Percentiles rank a stretch among this genome's conserved stretches.
These are phyloP conservation scores for Mycogone perniciosa DNA, from an alignment of 2,329 filamentous ascomycete genomes.

Conservation along the genomic window DNA sequence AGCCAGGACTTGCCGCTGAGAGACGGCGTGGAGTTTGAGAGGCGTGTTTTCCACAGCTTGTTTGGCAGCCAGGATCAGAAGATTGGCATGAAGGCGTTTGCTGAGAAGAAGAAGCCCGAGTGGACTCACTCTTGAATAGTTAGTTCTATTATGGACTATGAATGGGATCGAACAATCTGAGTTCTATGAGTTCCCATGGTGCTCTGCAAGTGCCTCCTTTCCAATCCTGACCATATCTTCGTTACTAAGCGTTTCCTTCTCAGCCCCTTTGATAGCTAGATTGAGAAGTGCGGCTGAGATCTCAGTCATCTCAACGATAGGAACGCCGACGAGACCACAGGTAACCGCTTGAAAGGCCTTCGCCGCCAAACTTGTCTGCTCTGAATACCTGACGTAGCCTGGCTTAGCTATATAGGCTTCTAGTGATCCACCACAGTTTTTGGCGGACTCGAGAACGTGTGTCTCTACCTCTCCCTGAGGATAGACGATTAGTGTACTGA, in stretches of 20 bases:
- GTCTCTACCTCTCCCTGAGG: slow-evolving; percentile 8
- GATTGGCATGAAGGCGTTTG: slow-evolving; percentile 93
- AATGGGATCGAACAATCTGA: neutral
- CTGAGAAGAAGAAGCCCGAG: slow-evolving; percentile 86
- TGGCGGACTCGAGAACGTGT: slow-evolving; percentile 4
- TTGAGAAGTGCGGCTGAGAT: slow-evolving; percentile 4
- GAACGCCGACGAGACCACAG: neutral
- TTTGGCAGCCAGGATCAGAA: slow-evolving; percentile 97
- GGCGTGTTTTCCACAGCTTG: slow-evolving; percentile 83
- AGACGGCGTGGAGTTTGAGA: slow-evolving; percentile 92
- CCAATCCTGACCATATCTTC: slow-evolving; percentile 11
- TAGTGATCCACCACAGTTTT: neutral
- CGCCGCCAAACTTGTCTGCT: neutral
- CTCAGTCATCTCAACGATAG: slow-evolving; percentile 1
- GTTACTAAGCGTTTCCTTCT: slow-evolving; percentile 8
- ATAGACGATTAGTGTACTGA: neutral
- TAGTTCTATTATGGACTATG: neutral
- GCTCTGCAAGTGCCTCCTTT: neutral
- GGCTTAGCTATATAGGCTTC: slow-evolving; percentile 5
- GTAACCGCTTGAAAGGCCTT: neutral
- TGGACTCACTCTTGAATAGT: slow-evolving; percentile 71
- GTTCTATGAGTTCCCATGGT: neutral
- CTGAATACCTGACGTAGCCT: slow-evolving; percentile 1
- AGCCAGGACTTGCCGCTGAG: slow-evolving; percentile 83
- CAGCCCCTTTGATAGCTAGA: slow-evolving; percentile 3